phyloP scores from a whole-genome alignment of 768 basidiomycete genomes.

The Phylloporus scabripes region DNA sequence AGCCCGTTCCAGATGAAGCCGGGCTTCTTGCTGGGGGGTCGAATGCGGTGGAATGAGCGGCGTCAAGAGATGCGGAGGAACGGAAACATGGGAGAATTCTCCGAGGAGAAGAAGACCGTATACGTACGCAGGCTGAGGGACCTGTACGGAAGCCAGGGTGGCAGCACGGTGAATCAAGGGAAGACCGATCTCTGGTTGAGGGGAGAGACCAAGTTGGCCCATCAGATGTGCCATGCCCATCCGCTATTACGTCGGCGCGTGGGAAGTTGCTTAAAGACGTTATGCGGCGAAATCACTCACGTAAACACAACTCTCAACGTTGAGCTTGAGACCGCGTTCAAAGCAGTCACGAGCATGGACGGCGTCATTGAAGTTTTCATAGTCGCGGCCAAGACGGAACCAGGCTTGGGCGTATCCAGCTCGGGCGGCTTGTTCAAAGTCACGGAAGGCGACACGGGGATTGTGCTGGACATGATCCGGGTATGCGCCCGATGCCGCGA shows the following conservation, averaged over 20 bases:
- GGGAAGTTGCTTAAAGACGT: slow-evolving; percentile 1
- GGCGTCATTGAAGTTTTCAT: slow-evolving; percentile 80
- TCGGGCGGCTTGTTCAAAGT: slow-evolving; percentile 80
- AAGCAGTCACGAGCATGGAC: slow-evolving; percentile 79
- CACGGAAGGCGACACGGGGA: slow-evolving; percentile 78
- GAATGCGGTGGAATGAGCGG: slow-evolving; percentile 51
- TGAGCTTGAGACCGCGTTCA: slow-evolving; percentile 68
- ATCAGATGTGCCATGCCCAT: slow-evolving; percentile 91
- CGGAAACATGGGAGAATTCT: slow-evolving; percentile 67
- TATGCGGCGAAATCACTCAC: slow-evolving; percentile 37
- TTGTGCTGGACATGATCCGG: slow-evolving; percentile 61
- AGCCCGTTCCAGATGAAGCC: slow-evolving; percentile 73
- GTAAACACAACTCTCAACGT: slow-evolving; percentile 78
- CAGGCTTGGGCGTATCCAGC: slow-evolving; percentile 76
- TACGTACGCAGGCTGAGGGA: slow-evolving; percentile 84
- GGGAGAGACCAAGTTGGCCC: slow-evolving; percentile 70
- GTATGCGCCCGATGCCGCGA: slow-evolving; percentile 68
- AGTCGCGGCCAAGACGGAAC: slow-evolving; percentile 89
- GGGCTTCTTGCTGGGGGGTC: slow-evolving; percentile 53
- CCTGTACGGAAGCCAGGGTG: slow-evolving; percentile 61
- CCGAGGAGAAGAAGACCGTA: slow-evolving; percentile 81
- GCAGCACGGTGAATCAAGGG: slow-evolving; percentile 77
- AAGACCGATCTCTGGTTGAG: slow-evolving; percentile 53
- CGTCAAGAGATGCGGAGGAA: slow-evolving; percentile 46
- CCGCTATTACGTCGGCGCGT: slow-evolving; percentile 43